A percentile compares a stretch with the other conserved stretches of the same genome.
phyloP scores from a whole-genome alignment of 2,329 filamentous ascomycete genomes.

The Pseudonectria foliicola region DNA sequence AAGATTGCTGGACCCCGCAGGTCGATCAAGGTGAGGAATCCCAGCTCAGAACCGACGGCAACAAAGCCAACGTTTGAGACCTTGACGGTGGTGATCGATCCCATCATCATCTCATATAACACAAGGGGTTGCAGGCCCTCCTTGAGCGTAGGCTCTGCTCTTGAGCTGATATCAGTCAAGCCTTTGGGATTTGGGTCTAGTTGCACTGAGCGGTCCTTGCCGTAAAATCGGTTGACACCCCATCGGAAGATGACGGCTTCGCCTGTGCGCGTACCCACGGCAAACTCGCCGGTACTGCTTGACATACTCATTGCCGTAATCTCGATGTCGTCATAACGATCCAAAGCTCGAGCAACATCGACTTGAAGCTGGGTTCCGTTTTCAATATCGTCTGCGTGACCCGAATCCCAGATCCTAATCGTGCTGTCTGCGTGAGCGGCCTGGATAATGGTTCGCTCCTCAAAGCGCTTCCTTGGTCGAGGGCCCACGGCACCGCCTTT shows the following conservation, averaged over 20 bases:
- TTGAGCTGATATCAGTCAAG: conserved; percentile 65
- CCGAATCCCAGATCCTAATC: conserved; percentile 86
- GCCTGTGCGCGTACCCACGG: conserved; percentile 72
- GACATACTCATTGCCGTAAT: conserved; percentile 76
- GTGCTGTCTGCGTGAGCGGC: conserved; percentile 87
- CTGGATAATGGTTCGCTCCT: conserved; percentile 76
- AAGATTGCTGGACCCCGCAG: conserved; percentile 82
- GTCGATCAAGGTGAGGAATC: conserved; percentile 75
- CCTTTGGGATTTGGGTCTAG: conserved; percentile 57
- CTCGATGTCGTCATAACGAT: conserved; percentile 68
- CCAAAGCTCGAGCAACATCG: conserved; percentile 76
- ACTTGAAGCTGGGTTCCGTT: conserved; percentile 76
- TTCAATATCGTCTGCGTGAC: conserved; percentile 88
- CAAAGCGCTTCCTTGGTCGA: conserved; percentile 66
- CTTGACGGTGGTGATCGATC: conserved; percentile 69
- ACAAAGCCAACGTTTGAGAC: conserved; percentile 93
- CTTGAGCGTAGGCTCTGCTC: conserved; percentile 65
- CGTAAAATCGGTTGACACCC: conserved; percentile 70
- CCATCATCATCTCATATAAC: conserved; percentile 77
- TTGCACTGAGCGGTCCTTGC: conserved; percentile 47
- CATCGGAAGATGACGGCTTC: conserved; percentile 84
- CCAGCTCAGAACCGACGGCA: conserved; percentile 76
- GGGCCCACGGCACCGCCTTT: conserved; percentile 70
- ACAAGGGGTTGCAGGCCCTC: conserved; percentile 76
- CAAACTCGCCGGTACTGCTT: conserved; percentile 75